A percentile compares a stretch with the other conserved stretches of the same genome.
Conservation (phyloP, 2,329 filamentous ascomycete genomes). For the Neodidymelliopsis sp. region DNA sequence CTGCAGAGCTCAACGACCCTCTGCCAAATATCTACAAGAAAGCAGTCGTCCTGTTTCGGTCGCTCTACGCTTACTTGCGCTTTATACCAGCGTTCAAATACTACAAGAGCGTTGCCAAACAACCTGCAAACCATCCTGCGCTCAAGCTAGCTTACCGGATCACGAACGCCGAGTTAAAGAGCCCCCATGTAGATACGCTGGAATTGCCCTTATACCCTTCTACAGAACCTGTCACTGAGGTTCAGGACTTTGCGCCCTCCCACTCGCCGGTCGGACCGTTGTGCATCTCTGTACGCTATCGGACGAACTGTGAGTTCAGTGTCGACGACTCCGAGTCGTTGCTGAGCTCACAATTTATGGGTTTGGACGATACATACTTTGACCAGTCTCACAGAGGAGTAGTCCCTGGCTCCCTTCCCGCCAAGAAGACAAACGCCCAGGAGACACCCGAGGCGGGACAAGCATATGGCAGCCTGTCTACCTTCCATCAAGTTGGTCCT, state of each 20-base stretch:
- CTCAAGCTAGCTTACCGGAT: constrained; percentile 85
- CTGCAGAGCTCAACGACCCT: constrained; percentile 62
- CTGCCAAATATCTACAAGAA: constrained; percentile 96
- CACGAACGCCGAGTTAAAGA: constrained; percentile 64
- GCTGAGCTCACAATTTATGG: constrained; percentile 91
- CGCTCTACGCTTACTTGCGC: constrained; percentile 81
- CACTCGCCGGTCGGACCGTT: constrained; percentile 88
- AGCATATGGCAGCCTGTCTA: constrained; percentile 88
- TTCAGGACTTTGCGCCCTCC: constrained; percentile 81
- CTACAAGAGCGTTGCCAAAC: constrained; percentile 75
- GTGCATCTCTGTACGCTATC: constrained; percentile 81
- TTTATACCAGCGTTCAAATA: constrained; percentile 89
- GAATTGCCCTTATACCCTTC: constrained; percentile 71
- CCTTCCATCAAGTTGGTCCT: constrained; percentile 80
- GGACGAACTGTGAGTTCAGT: constrained; percentile 87
- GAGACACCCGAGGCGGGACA: constrained; percentile 71
- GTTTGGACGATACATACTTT: constrained; percentile 86
- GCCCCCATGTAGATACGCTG: constrained; percentile 71
- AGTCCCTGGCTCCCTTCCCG: constrained; percentile 77
- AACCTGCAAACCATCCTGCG: constrained; percentile 65
- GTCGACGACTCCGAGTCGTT: constrained; percentile 91
- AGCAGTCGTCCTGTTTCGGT: constrained; percentile 91
- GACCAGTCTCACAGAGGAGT: constrained; percentile 68
- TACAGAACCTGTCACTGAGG: constrained; percentile 65
- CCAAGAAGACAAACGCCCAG: constrained; percentile 59